phyloP scores from a whole-genome alignment of 805 yeast species.

The Pichia insulana region DNA sequence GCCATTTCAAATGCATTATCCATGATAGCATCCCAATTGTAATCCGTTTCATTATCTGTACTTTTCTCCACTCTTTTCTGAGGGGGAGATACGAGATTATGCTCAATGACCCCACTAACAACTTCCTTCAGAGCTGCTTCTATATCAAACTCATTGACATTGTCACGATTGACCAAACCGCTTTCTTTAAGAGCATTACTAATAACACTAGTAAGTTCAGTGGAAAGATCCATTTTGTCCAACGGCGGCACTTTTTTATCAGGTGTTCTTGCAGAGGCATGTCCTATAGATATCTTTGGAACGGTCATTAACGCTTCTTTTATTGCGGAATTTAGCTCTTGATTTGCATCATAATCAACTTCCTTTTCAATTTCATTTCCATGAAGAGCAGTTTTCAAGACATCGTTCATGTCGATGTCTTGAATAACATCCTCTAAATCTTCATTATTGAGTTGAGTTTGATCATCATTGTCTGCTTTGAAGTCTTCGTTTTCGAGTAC shows the following conservation, averaged over 20 bases:
- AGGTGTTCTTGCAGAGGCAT: background rate
- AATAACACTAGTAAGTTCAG: slow-evolving; percentile 19
- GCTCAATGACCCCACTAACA: slow-evolving; percentile 45
- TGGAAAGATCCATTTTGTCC: slow-evolving; percentile 3
- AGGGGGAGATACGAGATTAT: slow-evolving; percentile 13
- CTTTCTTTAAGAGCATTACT: slow-evolving; percentile 18
- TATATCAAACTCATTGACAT: slow-evolving; percentile 29
- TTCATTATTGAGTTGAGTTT: slow-evolving; percentile 1
- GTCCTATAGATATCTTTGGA: background rate
- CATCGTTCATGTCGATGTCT: slow-evolving; percentile 13
- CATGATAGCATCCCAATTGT: slow-evolving; percentile 54
- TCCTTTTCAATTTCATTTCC: slow-evolving; percentile 19
- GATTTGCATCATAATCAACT: slow-evolving; percentile 9
- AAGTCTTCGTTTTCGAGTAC: slow-evolving; percentile 1
- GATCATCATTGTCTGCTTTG: slow-evolving; percentile 6
- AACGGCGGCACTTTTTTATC: background rate
- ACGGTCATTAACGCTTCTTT: slow-evolving; percentile 8
- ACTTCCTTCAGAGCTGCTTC: slow-evolving; percentile 48
- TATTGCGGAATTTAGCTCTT: slow-evolving; percentile 4
- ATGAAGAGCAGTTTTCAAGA: slow-evolving; percentile 15
- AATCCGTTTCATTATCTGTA: slow-evolving; percentile 20
- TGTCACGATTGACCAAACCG: background rate
- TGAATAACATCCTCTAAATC: slow-evolving; percentile 9
- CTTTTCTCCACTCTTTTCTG: slow-evolving; percentile 9
- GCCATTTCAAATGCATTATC: slow-evolving; percentile 75